A percentile compares a stretch with the other conserved stretches of the same genome.
phyloP scores from a whole-genome alignment of 208 protist species.

The Crithidia thermophila region DNA sequence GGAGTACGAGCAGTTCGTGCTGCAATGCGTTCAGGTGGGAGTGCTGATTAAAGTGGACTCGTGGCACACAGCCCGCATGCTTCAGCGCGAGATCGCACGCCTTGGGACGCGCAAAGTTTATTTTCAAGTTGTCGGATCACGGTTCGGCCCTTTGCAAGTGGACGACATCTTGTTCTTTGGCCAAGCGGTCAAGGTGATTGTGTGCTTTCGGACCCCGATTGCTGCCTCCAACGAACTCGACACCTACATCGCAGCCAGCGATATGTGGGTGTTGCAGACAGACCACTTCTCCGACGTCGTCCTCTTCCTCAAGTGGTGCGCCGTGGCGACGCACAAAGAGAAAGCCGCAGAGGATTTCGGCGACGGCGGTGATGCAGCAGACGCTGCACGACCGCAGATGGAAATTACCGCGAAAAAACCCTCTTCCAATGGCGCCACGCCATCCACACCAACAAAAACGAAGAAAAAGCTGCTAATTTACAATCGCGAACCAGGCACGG shows the following conservation, averaged over 20 bases:
- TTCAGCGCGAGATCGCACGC: conserved; percentile 64
- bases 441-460: not conserved
- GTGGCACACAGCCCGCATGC: conserved; percentile 86
- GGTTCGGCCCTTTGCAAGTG: conserved; percentile 71
- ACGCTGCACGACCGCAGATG: conserved; percentile 14
- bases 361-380: not conserved
- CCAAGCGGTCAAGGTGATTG: conserved; percentile 63
- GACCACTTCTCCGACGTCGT: conserved; percentile 79
- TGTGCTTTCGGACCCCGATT: conserved; percentile 83
- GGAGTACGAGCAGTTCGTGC: conserved; percentile 60
- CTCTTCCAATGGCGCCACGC: not conserved
- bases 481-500: not conserved
- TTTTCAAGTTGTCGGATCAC: conserved; percentile 78
- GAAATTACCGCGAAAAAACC: conserved; percentile 2
- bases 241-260: conserved; percentile 60
- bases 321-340: conserved; percentile 74
- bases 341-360: conserved; percentile 26
- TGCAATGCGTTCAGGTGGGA: conserved; percentile 77
- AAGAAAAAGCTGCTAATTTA: conserved; percentile 5
- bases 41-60: conserved; percentile 90
- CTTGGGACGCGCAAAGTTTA: conserved; percentile 70
- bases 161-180: conserved; percentile 83
- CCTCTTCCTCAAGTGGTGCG: conserved; percentile 84
- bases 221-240: conserved; percentile 64
- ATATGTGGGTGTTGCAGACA: conserved; percentile 78